Evolutionary conservation across 2,329 filamentous ascomycete genomes (phyloP).

Genomic region (Teratosphaeria pseudoeucalypti): DNA sequence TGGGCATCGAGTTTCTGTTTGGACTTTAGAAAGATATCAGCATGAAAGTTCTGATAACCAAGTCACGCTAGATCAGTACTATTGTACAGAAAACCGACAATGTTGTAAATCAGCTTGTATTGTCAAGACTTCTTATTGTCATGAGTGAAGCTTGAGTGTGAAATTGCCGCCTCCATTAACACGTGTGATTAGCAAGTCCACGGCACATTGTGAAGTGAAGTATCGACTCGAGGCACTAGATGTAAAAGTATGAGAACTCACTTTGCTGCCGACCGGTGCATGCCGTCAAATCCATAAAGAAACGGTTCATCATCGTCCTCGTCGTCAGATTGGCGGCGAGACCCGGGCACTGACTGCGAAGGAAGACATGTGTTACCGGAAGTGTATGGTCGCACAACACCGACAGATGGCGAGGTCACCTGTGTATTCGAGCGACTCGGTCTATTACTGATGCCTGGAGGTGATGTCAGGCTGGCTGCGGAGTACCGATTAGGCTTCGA

Average conservation of each 20-base stretch:
- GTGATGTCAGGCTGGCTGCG: conserved; percentile 74
- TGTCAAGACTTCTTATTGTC: not conserved
- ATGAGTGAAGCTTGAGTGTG: not conserved
- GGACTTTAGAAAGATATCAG: conserved; percentile 40
- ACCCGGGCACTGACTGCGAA: conserved; percentile 76
- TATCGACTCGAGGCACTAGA: not conserved
- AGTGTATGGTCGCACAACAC: conserved; percentile 42
- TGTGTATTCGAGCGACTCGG: conserved; percentile 68
- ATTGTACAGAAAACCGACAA: conserved; percentile 1
- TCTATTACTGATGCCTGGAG: conserved; percentile 52
- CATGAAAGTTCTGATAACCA: not conserved
- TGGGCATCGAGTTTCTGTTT: conserved; percentile 91
- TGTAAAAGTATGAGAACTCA: conserved; percentile 44
- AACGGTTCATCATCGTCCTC: conserved; percentile 70
- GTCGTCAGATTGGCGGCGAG: conserved; percentile 77
- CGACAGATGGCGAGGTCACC: conserved; percentile 65
- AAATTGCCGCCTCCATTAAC: not conserved
- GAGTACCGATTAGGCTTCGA: conserved; percentile 83
- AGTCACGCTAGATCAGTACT: not conserved
- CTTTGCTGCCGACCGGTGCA: conserved; percentile 65
- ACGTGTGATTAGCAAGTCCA: not conserved
- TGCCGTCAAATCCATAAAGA: conserved; percentile 46
- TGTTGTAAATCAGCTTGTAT: not conserved
- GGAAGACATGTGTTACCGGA: conserved; percentile 53
- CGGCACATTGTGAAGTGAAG: not conserved